Conservation (phyloP, 345 rosid genomes). For the Eucalyptus virginea region DNA sequence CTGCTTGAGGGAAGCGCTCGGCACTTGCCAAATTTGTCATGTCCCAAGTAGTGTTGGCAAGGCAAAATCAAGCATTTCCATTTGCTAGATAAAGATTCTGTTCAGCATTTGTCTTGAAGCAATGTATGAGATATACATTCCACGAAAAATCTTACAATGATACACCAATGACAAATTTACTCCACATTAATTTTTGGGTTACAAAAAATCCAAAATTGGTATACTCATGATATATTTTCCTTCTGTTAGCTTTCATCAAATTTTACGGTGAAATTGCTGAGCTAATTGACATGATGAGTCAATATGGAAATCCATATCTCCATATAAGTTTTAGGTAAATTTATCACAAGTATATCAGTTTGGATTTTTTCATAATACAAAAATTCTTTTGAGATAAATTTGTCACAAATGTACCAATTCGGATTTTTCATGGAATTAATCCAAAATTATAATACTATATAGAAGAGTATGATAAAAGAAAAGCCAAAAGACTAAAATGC, state of each 20-base stretch:
- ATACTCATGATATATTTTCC: too few species aligned
- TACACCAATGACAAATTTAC: too few species aligned
- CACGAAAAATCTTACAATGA: neutral
- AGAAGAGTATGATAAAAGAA: neutral
- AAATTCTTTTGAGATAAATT: too few species aligned
- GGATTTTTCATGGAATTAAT: too few species aligned
- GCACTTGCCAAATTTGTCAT: neutral
- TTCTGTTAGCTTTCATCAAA: neutral
- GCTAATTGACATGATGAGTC: neutral
- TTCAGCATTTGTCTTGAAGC: neutral
- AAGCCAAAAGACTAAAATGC: neutral
- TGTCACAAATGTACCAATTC: fast-evolving
- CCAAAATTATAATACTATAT: neutral
- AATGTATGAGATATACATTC: neutral
- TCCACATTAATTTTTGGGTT: too few species aligned
- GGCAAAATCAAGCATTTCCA: neutral
- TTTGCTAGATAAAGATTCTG: neutral
- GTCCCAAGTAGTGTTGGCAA: neutral
- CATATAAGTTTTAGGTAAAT: too few species aligned
- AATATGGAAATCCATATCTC: neutral
- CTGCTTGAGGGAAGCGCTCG: neutral
- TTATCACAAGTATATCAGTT: fast-evolving
- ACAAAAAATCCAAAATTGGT: neutral
- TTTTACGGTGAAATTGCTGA: too few species aligned
- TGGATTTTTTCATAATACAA: fast-evolving